Evolutionary conservation across 2,329 filamentous ascomycete genomes (phyloP).

Genomic region (Colletotrichum gloeosporioides): DNA sequence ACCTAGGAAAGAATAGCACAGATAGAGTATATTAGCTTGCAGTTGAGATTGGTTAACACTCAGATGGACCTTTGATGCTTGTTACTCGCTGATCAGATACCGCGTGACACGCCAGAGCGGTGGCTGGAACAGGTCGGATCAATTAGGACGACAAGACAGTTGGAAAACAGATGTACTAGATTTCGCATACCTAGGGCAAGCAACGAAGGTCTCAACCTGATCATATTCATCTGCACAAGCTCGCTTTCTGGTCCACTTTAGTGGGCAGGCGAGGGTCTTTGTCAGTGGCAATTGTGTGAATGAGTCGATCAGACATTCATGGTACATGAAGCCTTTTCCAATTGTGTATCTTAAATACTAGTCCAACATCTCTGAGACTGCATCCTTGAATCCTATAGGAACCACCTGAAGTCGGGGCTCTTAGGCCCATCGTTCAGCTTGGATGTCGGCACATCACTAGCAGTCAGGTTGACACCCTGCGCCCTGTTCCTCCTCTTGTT

Average conservation of each 20-base stretch:
- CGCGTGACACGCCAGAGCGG: neutral
- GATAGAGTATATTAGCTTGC: too few species aligned
- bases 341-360: neutral
- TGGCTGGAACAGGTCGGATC: neutral
- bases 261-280: neutral
- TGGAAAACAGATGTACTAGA: too few species aligned
- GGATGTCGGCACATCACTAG: slow-evolving; percentile 54
- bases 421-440: slow-evolving; percentile 53
- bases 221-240: too few species aligned
- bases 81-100: too few species aligned
- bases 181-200: too few species aligned
- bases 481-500: slow-evolving; percentile 57
- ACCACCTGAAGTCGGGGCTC: slow-evolving; percentile 56
- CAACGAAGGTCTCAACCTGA: too few species aligned
- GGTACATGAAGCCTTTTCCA: neutral
- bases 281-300: neutral
- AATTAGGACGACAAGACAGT: too few species aligned
- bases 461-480: slow-evolving; percentile 54
- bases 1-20: too few species aligned
- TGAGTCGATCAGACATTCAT: neutral
- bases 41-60: too few species aligned
- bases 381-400: slow-evolving; percentile 31
- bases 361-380: too few species aligned
- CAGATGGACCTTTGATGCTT: too few species aligned
- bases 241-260: too few species aligned